These are phyloP conservation scores for Ophiostoma angusticollis DNA, from an alignment of 2,329 filamentous ascomycete genomes.

Conservation along the genomic window DNA sequence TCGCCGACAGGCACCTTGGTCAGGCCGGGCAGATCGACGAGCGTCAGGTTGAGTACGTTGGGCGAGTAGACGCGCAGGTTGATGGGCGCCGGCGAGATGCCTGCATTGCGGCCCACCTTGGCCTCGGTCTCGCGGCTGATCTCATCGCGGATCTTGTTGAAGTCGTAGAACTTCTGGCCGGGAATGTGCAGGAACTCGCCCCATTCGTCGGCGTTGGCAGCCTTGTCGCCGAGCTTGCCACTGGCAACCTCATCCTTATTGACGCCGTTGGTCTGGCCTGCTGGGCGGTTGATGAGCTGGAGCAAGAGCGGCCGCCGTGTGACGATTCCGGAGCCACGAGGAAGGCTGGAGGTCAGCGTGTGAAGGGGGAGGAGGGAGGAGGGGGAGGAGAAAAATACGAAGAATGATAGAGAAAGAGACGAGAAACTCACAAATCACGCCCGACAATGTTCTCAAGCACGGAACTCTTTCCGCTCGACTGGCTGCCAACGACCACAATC, in stretches of 20 bases:
- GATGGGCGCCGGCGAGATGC: slow-evolving; percentile 93
- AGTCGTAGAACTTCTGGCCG: slow-evolving; percentile 79
- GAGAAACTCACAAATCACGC: slow-evolving; percentile 75
- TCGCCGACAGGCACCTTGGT: slow-evolving; percentile 98
- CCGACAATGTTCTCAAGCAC: slow-evolving; percentile 98
- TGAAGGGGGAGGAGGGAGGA: no score
- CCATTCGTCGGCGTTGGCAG: slow-evolving; percentile 91
- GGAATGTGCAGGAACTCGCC: slow-evolving; percentile 97
- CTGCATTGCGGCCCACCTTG: slow-evolving; percentile 77
- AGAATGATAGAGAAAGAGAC: no score
- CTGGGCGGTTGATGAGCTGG: slow-evolving; percentile 86
- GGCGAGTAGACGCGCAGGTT: slow-evolving; percentile 98
- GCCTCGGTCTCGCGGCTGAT: slow-evolving; percentile 69
- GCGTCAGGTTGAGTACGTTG: slow-evolving; percentile 86
- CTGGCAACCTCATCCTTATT: slow-evolving; percentile 51
- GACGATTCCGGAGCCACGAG: slow-evolving; percentile 93
- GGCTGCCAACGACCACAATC: slow-evolving; percentile 95
- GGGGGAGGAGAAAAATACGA: no score
- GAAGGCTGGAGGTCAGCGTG: no score
- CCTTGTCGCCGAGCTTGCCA: slow-evolving; percentile 54
- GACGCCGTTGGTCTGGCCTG: slow-evolving; percentile 59
- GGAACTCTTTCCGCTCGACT: slow-evolving; percentile 98
- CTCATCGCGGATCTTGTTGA: slow-evolving; percentile 96
- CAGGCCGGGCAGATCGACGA: slow-evolving; percentile 89
- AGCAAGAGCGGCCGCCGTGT: slow-evolving; percentile 91